Base-by-base conservation (phyloP, 352 stramenopile genomes). In the Globisporangium lucens region DNA sequence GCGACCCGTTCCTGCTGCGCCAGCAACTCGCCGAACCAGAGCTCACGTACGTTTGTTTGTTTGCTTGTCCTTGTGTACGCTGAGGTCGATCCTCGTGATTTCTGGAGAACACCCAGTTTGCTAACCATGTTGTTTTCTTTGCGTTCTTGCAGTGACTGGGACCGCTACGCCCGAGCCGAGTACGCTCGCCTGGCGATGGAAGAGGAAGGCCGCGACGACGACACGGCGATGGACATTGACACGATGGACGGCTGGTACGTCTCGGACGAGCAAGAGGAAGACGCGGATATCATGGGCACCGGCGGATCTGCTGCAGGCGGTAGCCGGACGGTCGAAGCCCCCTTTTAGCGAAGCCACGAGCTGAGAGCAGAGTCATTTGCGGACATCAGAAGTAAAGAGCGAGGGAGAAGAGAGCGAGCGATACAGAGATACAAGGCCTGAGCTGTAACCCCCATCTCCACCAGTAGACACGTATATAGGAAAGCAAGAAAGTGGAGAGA, bases 171-270 rank as follows among this genome's bases (percentile, higher is more conserved):
- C 17, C 96, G 91, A 29, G 89, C 96, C 33, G 97, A 99, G 82
- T 99, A 99, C 75, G 97, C 97, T 66, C 85, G 97, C 43, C 75
- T 99, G 51, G 97, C 97, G 1, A 98, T 98, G 90, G 97, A 99
- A 67, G 97, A 99, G 69, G 97, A 99, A 79, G 93, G 86, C 35
- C 85, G 93, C 22, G 96, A 95, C 58, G 87, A 95, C 35, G 87
- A 95, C 70, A 93, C 79, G 22, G 82, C 85, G 33, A 95, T 95
- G 87, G 87, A 95, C 35, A 95, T 95, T 46, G 87, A 95, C 66
- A 94, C 87, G 17, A 95, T 95, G 85, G 87, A 95, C 68, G 85
- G 85, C 27, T 95, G 87, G 87, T 95, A 95, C 67, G 87, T 93
- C 67, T 93, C 82, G 49, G 85, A 94, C 52, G 82, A 91, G 59